Conservation (phyloP, 2,329 filamentous ascomycete genomes). For the Aspergillus transmontanensis region DNA sequence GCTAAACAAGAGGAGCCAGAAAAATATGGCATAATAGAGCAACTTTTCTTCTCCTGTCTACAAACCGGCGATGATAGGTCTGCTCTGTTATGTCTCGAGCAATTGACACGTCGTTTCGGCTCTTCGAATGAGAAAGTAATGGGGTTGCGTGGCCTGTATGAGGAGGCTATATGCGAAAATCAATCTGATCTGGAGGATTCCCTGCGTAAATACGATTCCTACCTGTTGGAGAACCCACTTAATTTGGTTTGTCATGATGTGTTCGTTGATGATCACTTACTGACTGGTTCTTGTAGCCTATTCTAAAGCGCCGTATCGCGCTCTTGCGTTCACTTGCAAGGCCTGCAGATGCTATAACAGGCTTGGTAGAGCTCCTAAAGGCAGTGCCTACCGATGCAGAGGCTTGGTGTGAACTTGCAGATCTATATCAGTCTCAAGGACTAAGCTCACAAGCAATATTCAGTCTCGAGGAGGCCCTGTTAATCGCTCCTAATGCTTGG, state of each 20-base stretch:
- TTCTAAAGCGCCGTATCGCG: conserved; percentile 81
- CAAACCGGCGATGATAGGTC: conserved; percentile 80
- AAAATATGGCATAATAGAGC: conserved; percentile 83
- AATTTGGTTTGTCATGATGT: conserved; percentile 68
- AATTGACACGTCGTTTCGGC: conserved; percentile 79
- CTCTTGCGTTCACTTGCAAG: conserved; percentile 75
- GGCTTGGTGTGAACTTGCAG: conserved; percentile 87
- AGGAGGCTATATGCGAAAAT: conserved; percentile 76
- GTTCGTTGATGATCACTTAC: conserved; percentile 19
- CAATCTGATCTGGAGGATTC: conserved; percentile 67
- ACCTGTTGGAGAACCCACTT: conserved; percentile 71
- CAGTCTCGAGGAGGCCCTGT: conserved; percentile 84
- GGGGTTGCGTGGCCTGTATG: conserved; percentile 78
- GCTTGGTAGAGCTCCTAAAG: conserved; percentile 75
- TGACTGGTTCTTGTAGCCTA: conserved; percentile 59
- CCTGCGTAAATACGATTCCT: conserved; percentile 74
- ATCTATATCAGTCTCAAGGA: conserved; percentile 80
- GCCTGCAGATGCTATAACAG: conserved; percentile 70
- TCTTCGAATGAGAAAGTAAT: conserved; percentile 81
- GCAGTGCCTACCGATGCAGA: conserved; percentile 87
- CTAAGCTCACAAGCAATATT: conserved; percentile 82
- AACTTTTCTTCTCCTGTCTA: conserved; percentile 80
- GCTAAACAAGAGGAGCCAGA: conserved; percentile 69
- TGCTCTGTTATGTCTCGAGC: conserved; percentile 73
- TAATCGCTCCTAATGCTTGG: conserved; percentile 90